Conservation (phyloP, 768 basidiomycete genomes). For the Tricholoma sp. region DNA sequence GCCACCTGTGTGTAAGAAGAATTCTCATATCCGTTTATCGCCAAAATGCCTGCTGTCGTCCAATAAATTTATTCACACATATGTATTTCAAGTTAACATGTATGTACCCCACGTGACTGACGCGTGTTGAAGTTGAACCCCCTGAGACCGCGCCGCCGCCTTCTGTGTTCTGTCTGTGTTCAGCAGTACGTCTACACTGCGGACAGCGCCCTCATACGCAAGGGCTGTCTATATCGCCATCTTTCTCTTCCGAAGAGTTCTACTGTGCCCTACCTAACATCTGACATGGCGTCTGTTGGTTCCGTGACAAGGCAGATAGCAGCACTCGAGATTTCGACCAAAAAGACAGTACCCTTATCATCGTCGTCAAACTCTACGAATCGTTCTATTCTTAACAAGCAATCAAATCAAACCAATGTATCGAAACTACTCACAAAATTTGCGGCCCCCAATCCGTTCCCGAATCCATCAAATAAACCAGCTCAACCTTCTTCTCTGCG, state of each 20-base stretch:
- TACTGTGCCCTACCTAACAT: too few relatives aligned
- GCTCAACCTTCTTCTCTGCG: conserved; percentile 40
- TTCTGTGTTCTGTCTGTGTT: too few relatives aligned
- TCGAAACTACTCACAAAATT: conserved; percentile 72
- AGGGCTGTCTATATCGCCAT: neutral
- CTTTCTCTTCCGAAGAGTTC: neutral
- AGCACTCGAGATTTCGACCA: conserved; percentile 58
- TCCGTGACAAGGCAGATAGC: conserved; percentile 67
- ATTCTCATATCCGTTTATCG: too few relatives aligned
- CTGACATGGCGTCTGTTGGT: conserved; percentile 40
- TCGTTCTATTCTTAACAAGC: conserved; percentile 41
- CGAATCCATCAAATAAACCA: conserved; percentile 25
- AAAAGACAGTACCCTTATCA: conserved; percentile 32
- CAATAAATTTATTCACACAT: too few relatives aligned
- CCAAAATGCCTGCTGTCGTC: too few relatives aligned
- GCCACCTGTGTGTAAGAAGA: too few relatives aligned
- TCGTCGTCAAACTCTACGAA: conserved; percentile 23
- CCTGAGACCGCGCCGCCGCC: too few relatives aligned
- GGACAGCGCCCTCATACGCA: neutral
- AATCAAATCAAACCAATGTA: conserved; percentile 54
- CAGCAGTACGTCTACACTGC: too few relatives aligned
- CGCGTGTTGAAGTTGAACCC: too few relatives aligned
- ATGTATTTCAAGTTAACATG: too few relatives aligned
- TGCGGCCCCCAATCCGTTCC: conserved; percentile 56
- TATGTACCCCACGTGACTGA: too few relatives aligned